A percentile compares a stretch with the other conserved stretches of the same genome.
These are phyloP conservation scores for Martensiomyces pterosporus DNA, from an alignment of 192 early-diverging fungal species.

Conservation along the genomic window DNA sequence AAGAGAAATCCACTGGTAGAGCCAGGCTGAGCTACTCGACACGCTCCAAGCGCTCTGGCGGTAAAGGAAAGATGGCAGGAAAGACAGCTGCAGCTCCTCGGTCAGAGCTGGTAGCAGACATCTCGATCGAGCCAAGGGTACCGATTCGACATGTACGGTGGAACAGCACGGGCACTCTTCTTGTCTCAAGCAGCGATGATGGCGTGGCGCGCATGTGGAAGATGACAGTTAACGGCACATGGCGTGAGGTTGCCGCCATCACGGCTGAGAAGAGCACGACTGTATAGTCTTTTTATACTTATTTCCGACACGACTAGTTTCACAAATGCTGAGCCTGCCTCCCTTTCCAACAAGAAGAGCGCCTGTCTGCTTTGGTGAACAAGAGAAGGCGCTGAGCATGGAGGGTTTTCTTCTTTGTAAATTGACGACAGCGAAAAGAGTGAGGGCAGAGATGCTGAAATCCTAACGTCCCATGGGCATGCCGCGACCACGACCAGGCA, in stretches of 20 bases:
- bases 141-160: conserved; percentile 45
- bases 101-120: conserved; percentile 39
- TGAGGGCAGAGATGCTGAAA: too few species aligned
- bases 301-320: too few species aligned
- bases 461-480: conserved; percentile 31
- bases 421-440: conserved; percentile 1
- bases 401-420: too few species aligned
- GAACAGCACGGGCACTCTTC: conserved; percentile 47
- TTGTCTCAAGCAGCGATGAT: conserved; percentile 45
- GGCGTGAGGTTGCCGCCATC: conserved; percentile 36
- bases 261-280: conserved; percentile 33
- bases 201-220: conserved; percentile 46
- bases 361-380: too few species aligned
- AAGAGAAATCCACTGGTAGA: too few species aligned
- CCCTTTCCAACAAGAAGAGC: too few species aligned
- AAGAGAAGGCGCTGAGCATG: too few species aligned
- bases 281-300: too few species aligned
- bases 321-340: too few species aligned
- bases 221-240: conserved; percentile 40
- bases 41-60: conserved; percentile 1
- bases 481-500: conserved; percentile 62
- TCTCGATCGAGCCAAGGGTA: conserved; percentile 24
- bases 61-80: not conserved
- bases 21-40: not conserved
- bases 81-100: conserved; percentile 16